Evolutionary conservation across 140 eudicot species (phyloP), one percentile per base, ranked within the genome.

Genomic region (Ambrosia hybrid): DNA sequence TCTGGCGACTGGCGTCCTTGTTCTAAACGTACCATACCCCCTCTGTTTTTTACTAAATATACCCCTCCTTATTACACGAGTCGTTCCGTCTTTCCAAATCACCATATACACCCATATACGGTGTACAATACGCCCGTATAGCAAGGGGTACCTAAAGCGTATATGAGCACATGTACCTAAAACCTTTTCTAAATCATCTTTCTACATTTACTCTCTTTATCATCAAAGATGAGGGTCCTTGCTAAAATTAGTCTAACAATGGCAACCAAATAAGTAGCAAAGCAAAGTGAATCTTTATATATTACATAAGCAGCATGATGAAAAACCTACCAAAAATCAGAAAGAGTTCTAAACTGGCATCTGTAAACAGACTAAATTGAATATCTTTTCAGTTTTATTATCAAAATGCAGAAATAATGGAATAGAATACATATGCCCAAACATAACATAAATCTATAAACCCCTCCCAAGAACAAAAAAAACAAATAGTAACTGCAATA

Each of bases 361-460:
- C 9, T 39, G 41, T 7, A 72, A 15, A 49, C 77, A 73, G 62
- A 60, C 62, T 56, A 79, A 61, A 83, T 64, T 70, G 73, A 65
- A 70, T 74, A 51, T 74, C 4, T 51, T 71, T 58, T 70, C 61
- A 73, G 63, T 72, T 79, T 87, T 84, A 82, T 82, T 83, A 71
- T 45, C 78, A 78, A 67, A 70, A 64, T 70, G 75, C 76, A 76
- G 68, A 65, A 85, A 71, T 15, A 82, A 78, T 80, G 70, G 71
- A 83, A 81, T 77, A 85, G 81, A 81, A 83, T 88, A 88, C 95
- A 88, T 60, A 83, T 73, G 73, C 60, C 68, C 67, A 63, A 60
- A 9, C 33, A 63, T 63, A 36, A 5, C 30, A 38, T 63, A 38
- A 77, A 64, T 63, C 73, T 63, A 61, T 72, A 71, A 78, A 71